Base-by-base conservation (phyloP, 78 protist species). In the Chrysochromulina parva region DNA sequence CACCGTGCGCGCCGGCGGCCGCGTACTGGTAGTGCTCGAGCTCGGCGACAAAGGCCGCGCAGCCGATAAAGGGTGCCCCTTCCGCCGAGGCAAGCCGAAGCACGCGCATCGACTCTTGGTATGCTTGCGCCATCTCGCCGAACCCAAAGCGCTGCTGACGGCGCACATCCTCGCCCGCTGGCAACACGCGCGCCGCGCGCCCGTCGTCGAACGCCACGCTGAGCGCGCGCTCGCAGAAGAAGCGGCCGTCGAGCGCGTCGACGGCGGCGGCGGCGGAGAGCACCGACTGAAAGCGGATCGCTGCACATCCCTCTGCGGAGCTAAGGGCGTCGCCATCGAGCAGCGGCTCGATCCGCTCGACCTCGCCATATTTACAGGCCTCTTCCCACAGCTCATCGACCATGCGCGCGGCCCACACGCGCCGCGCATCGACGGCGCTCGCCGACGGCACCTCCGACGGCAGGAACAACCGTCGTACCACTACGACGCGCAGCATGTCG, bases 71-170 rank as follows among this genome's bases (percentile, higher is more conserved):
- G 28, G 22, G 82, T 55, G 82, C 78, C 19, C 82, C 82, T 55
- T 74, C 82, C 1, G 82, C 82, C 6, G 55, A 17, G 28, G 82
- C 82, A 3, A 74, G 82, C 9, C n/a, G 13, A 11, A 74, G 82
- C 28, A 74, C n/a, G 17, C 82, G 82, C 14, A 74, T 2, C 58
- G 82, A 74, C 14, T 74, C 82, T 5, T 48, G 82, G 55, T 74
- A 74, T 7, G 82, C 82, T 13, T 9, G 28, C 82, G 82, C 82
- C 22, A 19, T 19, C 55, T 74, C 82, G 7, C 82, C 82, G 14
- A 74, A 74, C 17, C 82, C 82, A 13, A 74, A 74, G 57, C 82
- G 82, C 82, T 38, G 24, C 55, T 74, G 82, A 53, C 82, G 82
- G 57, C 13, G 57, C 19, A 7, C 14, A 24, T 74, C 82, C 4